Base-by-base conservation (phyloP, 176 grass and related monocot species). In the Dactylis glomerata region DNA sequence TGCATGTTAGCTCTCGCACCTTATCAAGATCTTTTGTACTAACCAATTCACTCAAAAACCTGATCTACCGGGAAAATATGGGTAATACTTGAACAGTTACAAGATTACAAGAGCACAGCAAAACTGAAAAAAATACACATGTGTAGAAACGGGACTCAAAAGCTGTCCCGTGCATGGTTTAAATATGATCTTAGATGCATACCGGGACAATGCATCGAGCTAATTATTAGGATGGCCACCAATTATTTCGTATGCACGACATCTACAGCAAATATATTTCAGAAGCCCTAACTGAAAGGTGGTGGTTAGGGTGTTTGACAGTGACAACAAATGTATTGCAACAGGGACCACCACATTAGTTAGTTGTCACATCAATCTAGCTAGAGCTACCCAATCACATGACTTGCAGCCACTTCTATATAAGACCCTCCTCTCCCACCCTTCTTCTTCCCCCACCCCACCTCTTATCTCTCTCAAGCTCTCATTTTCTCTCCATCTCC, bases 341-440 rank as follows among this genome's bases (percentile, higher is more conserved):
- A 31, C 61, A 72, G 41, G 87, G 88, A 77, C 83, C 83, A 86
- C 78, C 78, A 55, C 54, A 82, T 82, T 86, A 86, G 83, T 86
- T 90, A 78, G 79, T 82, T 82, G 88, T 90, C 81, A 82, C 83
- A 86, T 86, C 88, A 63, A 82, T 51, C 83, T 89, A 82, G 83
- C 83, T 89, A 81, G 83, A 70, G 83, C 57, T 61, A 24, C 9
- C 9, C 78, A 82, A 77, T 82, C 77, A 59, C 28, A 70, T 76
- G 27, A 38, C 68, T 76, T 75, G 34, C 34, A n/a, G 46, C 61
- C 47, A 12, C 82, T 85, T 19, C 54, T 86, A 89, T 85, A 89
- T 89, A 82, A 72, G 41, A 32, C 8, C 23, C 22, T 41, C 30
- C 61, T 64, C 58, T 46, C 40, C n/a, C 15, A 10, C 41, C 22